Percentiles rank a stretch among this genome's conserved stretches.
These are phyloP conservation scores for Pythium sukuiense DNA, from an alignment of 352 stramenopile genomes.

Conservation along the genomic window DNA sequence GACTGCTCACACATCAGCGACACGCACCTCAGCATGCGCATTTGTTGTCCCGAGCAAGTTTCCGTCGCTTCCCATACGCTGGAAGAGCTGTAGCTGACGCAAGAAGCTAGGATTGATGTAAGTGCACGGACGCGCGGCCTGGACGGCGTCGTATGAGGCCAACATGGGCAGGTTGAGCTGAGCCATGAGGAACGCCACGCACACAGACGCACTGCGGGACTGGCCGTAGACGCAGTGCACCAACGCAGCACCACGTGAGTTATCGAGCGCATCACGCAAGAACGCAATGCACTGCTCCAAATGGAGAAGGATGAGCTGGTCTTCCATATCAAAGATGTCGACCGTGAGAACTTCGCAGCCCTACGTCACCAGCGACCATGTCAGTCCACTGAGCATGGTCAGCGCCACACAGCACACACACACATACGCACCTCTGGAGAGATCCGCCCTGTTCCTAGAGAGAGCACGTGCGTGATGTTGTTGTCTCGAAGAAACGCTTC, in stretches of 20 bases:
- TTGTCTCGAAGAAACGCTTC: slow-evolving; percentile 40
- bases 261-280: slow-evolving; percentile 7
- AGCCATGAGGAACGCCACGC: slow-evolving; percentile 76
- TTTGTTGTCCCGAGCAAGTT: slow-evolving; percentile 40
- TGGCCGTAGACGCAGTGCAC: slow-evolving; percentile 85
- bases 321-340: slow-evolving; percentile 77
- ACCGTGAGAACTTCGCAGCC: slow-evolving; percentile 36
- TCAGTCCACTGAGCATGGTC: background rate
- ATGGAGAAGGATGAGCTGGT: slow-evolving; percentile 64
- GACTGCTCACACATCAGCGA: background rate
- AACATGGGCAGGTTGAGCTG: slow-evolving; percentile 35
- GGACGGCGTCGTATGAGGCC: slow-evolving; percentile 59
- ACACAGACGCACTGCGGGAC: slow-evolving; percentile 70
- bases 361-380: slow-evolving; percentile 28
- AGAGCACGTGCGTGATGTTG: slow-evolving; percentile 49
- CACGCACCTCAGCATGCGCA: slow-evolving; percentile 52
- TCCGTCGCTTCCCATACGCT: slow-evolving; percentile 51
- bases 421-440: slow-evolving; percentile 35
- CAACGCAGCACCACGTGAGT: slow-evolving; percentile 27
- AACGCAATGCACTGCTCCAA: slow-evolving; percentile 49
- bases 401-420: slow-evolving; percentile 3
- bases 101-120: slow-evolving; percentile 80
- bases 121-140: slow-evolving; percentile 66
- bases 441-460: slow-evolving; percentile 61
- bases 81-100: slow-evolving; percentile 65